Base-by-base conservation (phyloP, 495 filamentous ascomycete species). In the Talaromyces wortmannii region DNA sequence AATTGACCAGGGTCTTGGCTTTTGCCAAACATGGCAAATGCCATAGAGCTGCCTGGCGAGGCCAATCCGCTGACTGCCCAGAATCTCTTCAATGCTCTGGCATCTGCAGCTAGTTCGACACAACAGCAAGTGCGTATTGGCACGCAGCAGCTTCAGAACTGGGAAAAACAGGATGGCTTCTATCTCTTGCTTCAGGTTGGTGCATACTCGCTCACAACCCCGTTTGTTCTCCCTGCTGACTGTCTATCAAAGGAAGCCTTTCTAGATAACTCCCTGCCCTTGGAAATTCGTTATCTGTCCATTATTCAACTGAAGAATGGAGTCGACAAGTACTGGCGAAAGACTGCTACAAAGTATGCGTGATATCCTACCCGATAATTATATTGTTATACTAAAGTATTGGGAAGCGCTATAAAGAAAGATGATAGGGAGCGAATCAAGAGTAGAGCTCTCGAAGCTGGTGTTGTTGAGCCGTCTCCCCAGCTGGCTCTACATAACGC, bases 271-370 rank as follows among this genome's bases (percentile, higher is more conserved):
- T 79, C 79, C 5, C 73, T 92, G 0, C 89, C 90, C 10, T 62
- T 77, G 12, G 85, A 92, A 60, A 78, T 90, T 44, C 86, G 94
- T 50, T 89, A 94, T 65, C 80, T 96, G n/a, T 84, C 91, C 15
- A 84, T 96, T 50, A 97, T 96, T 57, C 89, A 95, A 63, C 74
- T 98, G 52, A 97, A 97, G 66, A 96, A 97, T 67, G 94, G 90
- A 29, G 89, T 96, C 63, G 92, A 97, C 61, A 91, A 87, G 66
- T 90, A 89, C 67, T 98, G 94, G 94, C 81, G 94, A 43, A 86
- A 83, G 62, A 84, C 82, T 4, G 79, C 87, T 13, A 75, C 72
- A 15, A 81, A 87, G 82, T 84, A 74, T 44, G 72, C 36, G 8
- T 40, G 36, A 13, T 23, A 23, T 40, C 13, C 36, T 40, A 10